Evolutionary conservation across 2,329 filamentous ascomycete genomes (phyloP), one percentile per base, ranked within the genome.

Genomic region (Aspergillus sp.): DNA sequence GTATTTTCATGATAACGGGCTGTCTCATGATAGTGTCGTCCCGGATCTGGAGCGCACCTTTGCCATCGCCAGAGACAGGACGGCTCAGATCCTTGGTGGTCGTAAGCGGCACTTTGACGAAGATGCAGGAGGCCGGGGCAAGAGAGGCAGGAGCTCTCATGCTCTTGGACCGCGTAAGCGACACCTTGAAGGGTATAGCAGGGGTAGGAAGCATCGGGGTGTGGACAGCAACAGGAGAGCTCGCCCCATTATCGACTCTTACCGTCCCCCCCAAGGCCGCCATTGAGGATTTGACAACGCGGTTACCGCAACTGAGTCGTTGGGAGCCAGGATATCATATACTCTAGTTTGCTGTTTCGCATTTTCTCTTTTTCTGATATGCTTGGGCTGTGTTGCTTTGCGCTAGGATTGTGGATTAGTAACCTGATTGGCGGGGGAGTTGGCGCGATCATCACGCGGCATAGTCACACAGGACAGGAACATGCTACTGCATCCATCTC

Each of bases 81-180:
- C 73, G 2, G 68, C 68, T 9, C 64, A 68, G 47, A 64, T 78
- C 39, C 66, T 69, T 2, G 75, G 75, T 17, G 76, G 76, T 8
- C 69, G 69, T 43, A 76, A 75, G 57, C 65, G 76, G 21, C 73
- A 71, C 49, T 77, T 76, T 45, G 74, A 78, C 23, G 60, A 63
- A 11, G 49, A 45, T 6, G 46, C 27, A 37, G 58, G 52, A 43
- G 17, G 21, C 40, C 47, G n/a, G 23, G 19, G 23, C 39, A 49
- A 41, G 33, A 62, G 46, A 46, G 56, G 27, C 47, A 46, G 9
- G 50, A 57, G 35, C 35, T 40, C 37, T 11, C 27, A 31, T 31
- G 9, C 9, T 9, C 27, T 11, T 31, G 27, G 27, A 11, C 8
- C 27, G 9, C 27, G 27, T 31, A 31, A 31, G 27, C 27, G 27